Percentiles rank a stretch among this genome's conserved stretches.
These are phyloP conservation scores for Phytomonas francai DNA, from an alignment of 208 protist genomes.

Conservation along the genomic window DNA sequence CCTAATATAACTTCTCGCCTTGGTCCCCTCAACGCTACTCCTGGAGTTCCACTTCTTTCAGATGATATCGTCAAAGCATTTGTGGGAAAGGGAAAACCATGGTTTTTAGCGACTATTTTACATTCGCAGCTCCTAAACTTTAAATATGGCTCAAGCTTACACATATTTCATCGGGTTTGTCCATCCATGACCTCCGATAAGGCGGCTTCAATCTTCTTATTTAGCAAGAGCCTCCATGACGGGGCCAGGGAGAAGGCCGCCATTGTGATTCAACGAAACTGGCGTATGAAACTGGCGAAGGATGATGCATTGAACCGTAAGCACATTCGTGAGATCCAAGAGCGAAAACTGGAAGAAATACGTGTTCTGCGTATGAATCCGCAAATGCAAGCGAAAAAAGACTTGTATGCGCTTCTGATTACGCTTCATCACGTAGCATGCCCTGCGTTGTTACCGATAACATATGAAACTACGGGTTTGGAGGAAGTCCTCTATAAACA, in stretches of 20 bases:
- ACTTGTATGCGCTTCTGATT: slow-evolving; percentile 65
- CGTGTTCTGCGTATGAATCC: slow-evolving; percentile 52
- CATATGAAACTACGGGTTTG: slow-evolving; percentile 21
- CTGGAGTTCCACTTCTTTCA: slow-evolving; percentile 25
- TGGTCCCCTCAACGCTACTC: slow-evolving; percentile 41
- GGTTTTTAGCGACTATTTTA: slow-evolving; percentile 59
- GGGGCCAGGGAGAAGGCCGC: slow-evolving; percentile 52
- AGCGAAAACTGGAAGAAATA: slow-evolving; percentile 78
- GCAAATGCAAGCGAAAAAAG: slow-evolving; percentile 50
- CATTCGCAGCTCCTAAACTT: slow-evolving; percentile 76
- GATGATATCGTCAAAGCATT: slow-evolving; percentile 61
- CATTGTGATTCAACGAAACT: slow-evolving; percentile 78
- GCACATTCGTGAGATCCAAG: slow-evolving; percentile 33
- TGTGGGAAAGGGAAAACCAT: slow-evolving; percentile 61
- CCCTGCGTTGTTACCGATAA: slow-evolving; percentile 39
- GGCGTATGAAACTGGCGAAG: slow-evolving; percentile 46
- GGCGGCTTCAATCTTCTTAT: slow-evolving; percentile 61
- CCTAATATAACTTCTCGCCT: slow-evolving; percentile 61
- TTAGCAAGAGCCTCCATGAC: slow-evolving; percentile 58
- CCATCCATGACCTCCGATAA: slow-evolving; percentile 49
- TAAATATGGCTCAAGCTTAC: slow-evolving; percentile 66
- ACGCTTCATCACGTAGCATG: slow-evolving; percentile 46
- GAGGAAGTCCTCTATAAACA: slow-evolving; percentile 51
- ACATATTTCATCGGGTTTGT: slow-evolving; percentile 64
- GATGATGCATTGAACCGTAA: slow-evolving; percentile 21